These are phyloP conservation scores for Ganoderma resinaceum DNA, from an alignment of 1,284 basidiomycete species.

Conservation along the genomic window DNA sequence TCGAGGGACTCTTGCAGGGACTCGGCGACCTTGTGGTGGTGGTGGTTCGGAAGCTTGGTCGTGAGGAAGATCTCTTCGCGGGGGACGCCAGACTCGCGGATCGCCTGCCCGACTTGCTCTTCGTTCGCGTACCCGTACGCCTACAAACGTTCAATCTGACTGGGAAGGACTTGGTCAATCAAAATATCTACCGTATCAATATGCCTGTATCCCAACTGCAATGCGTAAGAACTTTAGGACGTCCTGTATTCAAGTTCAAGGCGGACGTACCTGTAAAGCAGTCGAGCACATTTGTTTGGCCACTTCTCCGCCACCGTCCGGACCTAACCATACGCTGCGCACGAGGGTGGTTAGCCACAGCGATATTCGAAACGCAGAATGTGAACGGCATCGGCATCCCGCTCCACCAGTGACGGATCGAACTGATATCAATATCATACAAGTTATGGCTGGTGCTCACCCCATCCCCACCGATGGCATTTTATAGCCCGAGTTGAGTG, in stretches of 20 bases:
- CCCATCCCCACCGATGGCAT: slow-evolving; percentile 34
- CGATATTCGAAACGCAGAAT: no score
- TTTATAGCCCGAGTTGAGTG: slow-evolving; percentile 29
- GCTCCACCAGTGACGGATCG: no score
- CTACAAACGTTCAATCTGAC: slow-evolving; percentile 7
- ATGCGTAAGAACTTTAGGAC: background rate
- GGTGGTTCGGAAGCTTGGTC: slow-evolving; percentile 47
- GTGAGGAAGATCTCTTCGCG: slow-evolving; percentile 54
- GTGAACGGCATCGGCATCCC: no score
- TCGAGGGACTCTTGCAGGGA: slow-evolving; percentile 75
- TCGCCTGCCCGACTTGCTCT: slow-evolving; percentile 48
- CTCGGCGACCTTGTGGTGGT: slow-evolving; percentile 67
- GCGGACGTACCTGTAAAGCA: slow-evolving; percentile 30
- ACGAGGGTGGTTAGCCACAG: background rate
- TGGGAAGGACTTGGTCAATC: background rate
- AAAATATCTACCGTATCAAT: slow-evolving; percentile 30
- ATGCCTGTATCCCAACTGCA: slow-evolving; percentile 34
- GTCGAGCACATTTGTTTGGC: slow-evolving; percentile 33
- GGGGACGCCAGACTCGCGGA: slow-evolving; percentile 48
- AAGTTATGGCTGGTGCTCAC: slow-evolving; percentile 17
- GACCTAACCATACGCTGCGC: slow-evolving; percentile 34
- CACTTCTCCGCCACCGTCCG: slow-evolving; percentile 31
- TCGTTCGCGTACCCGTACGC: slow-evolving; percentile 44
- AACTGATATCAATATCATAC: no score
- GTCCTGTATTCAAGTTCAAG: no score